Base-by-base conservation (phyloP, 75 land plant genomes). In the Gnetum montanum region DNA sequence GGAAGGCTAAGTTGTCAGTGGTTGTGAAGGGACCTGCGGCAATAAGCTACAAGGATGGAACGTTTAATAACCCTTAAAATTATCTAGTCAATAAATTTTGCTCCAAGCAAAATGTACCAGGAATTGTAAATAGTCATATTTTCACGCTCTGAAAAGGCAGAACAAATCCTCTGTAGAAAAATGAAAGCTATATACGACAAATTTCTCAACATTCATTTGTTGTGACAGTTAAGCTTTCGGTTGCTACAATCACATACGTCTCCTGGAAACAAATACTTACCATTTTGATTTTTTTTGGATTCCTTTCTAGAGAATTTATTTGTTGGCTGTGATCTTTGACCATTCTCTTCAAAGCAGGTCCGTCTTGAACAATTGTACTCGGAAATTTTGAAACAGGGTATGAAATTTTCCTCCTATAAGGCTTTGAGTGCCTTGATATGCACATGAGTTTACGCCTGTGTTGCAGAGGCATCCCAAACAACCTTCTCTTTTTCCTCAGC, bases 21-120 rank as follows among this genome's bases (percentile, higher is more conserved):
- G 99, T 85, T 5, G 83, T 85, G 45, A 78, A 94, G 35, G 99
- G 99, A n/a, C 99, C 99, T 44, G 91, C 72, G 60, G 91, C 96
- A 69, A 86, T 68, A 35, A 94, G 50, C 99, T 94, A 56, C 45
- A 36, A 7, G 46, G 49, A 71, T 28, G 35, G 12, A 34, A 34
- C 31, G 23, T 23, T 34, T 11, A 68, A 46, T 63, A 12, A 20
- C 18, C 13, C 20, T 19, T 8, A 33, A 52, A 31, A 52, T 10
- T 8, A 3, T 31, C 12, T 52, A 23, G 33, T 19, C 4, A 31
- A 3, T 11, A 20, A 34, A 36, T 34, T 20, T n/a, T 19, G 22
- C 26, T 19, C 8, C 43, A 15, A 41, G 1, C 43, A 41, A 0
- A 0, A 41, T 41, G 16, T 41, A 15, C 4, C 43, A 3, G 43